Evolutionary conservation across 2,329 filamentous ascomycete genomes (phyloP).

Genomic region (Claviceps cyperi): DNA sequence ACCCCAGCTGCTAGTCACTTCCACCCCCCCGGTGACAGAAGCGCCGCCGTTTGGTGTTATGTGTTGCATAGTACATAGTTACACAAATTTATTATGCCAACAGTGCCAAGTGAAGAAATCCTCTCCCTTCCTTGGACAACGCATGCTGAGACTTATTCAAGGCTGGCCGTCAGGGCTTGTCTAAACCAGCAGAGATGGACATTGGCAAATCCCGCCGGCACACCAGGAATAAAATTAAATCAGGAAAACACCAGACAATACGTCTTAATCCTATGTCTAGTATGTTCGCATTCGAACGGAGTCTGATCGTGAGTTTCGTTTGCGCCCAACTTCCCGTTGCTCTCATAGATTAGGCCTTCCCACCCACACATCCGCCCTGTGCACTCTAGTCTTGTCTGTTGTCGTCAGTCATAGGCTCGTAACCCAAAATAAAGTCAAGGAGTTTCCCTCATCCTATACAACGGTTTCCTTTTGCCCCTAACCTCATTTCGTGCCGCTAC

Average conservation of each 20-base stretch:
- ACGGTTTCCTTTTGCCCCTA: neutral
- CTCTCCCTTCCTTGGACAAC: no score
- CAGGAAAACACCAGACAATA: neutral
- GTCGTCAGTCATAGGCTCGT: slow-evolving; percentile 6
- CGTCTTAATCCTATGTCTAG: neutral
- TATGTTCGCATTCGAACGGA: neutral
- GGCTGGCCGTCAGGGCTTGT: no score
- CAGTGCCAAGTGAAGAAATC: no score
- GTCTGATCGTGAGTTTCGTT: neutral
- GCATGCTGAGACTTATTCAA: no score
- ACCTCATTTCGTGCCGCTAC: neutral
- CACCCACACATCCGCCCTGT: neutral
- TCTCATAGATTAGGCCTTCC: neutral
- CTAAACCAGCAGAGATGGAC: no score
- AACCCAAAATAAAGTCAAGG: neutral
- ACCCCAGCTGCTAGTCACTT: no score
- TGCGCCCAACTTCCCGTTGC: neutral
- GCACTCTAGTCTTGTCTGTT: slow-evolving; percentile 2
- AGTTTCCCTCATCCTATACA: neutral
- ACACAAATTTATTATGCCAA: no score
- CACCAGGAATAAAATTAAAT: no score
- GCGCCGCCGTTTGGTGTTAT: no score
- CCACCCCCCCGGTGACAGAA: no score
- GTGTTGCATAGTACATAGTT: no score
- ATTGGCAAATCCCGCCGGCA: no score